Evolutionary conservation across 2,329 filamentous ascomycete genomes (phyloP).

Genomic region (Davidsoniella virescens): DNA sequence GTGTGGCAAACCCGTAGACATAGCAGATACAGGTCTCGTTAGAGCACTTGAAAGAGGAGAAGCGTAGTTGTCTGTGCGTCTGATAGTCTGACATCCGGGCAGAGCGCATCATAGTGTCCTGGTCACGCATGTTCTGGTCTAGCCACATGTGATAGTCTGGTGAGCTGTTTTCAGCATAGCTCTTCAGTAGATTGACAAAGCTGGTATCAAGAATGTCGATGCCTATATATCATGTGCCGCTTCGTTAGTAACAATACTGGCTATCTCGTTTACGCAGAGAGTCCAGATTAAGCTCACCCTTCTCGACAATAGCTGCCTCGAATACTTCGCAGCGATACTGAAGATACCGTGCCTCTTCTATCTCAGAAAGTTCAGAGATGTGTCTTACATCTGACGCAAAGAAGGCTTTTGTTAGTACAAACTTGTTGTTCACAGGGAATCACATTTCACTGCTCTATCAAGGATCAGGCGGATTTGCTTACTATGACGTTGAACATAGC

Average conservation of each 20-base stretch:
- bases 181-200: slow-evolving; percentile 24
- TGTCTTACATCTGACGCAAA: too few species aligned
- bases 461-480: slow-evolving; percentile 14
- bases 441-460: slow-evolving; percentile 19
- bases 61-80: slow-evolving; percentile 13
- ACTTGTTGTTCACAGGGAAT: not conserved
- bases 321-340: slow-evolving; percentile 45
- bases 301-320: slow-evolving; percentile 33
- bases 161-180: slow-evolving; percentile 20
- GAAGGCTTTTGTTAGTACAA: not conserved
- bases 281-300: slow-evolving; percentile 23
- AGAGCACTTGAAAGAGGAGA: slow-evolving; percentile 34
- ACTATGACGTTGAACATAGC: slow-evolving; percentile 34
- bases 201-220: slow-evolving; percentile 27
- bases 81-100: slow-evolving; percentile 9
- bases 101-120: slow-evolving; percentile 7
- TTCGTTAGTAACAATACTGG: not conserved
- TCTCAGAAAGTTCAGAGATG: slow-evolving; percentile 29
- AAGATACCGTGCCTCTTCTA: slow-evolving; percentile 38
- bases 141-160: slow-evolving; percentile 7
- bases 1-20: slow-evolving; percentile 38
- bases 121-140: slow-evolving; percentile 3
- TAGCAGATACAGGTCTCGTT: slow-evolving; percentile 40
- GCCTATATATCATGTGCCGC: slow-evolving; percentile 19
- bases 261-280: not conserved